Base-by-base conservation (phyloP, 495 filamentous ascomycete species). In the Hypomontagnella monticulosa region DNA sequence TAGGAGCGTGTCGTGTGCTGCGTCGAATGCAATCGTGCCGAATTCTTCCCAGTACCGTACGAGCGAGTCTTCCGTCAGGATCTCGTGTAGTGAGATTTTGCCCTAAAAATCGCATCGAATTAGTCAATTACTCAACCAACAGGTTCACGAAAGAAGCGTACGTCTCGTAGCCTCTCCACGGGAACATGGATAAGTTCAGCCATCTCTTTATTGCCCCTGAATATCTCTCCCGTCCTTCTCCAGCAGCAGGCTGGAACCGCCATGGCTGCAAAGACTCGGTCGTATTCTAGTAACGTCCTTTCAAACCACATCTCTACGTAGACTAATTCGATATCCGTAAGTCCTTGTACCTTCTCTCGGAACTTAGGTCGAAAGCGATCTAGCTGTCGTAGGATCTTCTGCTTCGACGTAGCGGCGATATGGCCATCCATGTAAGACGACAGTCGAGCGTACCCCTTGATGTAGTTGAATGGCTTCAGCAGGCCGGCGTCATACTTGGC, bases 11-110 rank as follows among this genome's bases (percentile, higher is more conserved):
- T 98, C 97, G 76, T 98, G 95, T n/a, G 85, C 87, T 54, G 87
- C 88, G 73, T 99, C 95, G 71, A 99, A 99, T 16, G 96, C 95
- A 70, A 99, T 97, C n/a, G 91, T 91, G 12, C 93, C 93, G 71
- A 98, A 98, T 70, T 98, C 97, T 77, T 99, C 94, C 95, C 95
- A 99, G 71, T 99, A 99, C 75, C 90, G 90, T 63, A 98, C 96
- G 46, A 96, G 85, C 56, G 93, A 93, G 47, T 95, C 91, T 78
- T 98, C 95, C 4, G 90, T 90, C 34, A 99, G 87, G 50, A 99
- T 93, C 71, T 99, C 93, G 75, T 99, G 96, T 34, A 99, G 84
- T 8, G 94, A 91, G 60, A 97, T 87, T 75, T 96, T 96, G 41
- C 95, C 95, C 94, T 98, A 62, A 1, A 56, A 36, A 46, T 5